Conservation (phyloP, 257 asterid species). For the Paulownia fortunei region DNA sequence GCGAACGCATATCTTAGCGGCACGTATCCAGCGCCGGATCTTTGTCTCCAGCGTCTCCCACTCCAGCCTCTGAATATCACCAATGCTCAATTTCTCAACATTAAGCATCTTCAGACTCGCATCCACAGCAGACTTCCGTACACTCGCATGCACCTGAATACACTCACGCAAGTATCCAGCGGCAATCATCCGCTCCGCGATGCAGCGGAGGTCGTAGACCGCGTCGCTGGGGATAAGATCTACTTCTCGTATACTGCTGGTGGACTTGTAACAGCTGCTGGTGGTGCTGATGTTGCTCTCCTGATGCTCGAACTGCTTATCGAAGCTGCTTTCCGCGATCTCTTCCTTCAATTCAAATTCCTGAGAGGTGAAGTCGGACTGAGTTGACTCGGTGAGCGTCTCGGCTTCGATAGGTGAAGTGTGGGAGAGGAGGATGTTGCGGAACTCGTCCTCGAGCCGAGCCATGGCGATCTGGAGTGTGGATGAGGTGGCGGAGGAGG, state of each 20-base stretch:
- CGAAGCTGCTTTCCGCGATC: conserved; percentile 40
- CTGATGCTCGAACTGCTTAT: conserved; percentile 62
- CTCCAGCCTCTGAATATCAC: conserved; percentile 86
- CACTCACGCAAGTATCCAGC: conserved; percentile 80
- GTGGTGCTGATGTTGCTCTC: conserved; percentile 61
- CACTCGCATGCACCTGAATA: conserved; percentile 84
- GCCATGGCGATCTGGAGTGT: conserved; percentile 96
- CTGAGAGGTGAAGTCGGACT: conserved; percentile 41
- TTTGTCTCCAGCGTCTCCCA: conserved; percentile 83
- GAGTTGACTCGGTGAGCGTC: conserved; percentile 53
- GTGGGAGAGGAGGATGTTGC: conserved; percentile 70
- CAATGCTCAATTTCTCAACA: conserved; percentile 76
- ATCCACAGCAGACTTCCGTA: conserved; percentile 72
- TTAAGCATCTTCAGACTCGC: conserved; percentile 59
- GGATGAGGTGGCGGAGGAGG: conserved; percentile 38
- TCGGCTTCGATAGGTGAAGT: conserved; percentile 71
- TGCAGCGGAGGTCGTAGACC: conserved; percentile 72
- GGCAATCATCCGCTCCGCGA: conserved; percentile 82
- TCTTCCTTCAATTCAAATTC: conserved; percentile 51
- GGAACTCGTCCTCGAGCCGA: conserved; percentile 94
- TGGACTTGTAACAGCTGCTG: conserved; percentile 55
- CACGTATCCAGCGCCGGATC: conserved; percentile 87
- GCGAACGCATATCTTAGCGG: conserved; percentile 72
- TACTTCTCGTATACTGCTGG: conserved; percentile 68
- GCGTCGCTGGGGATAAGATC: conserved; percentile 80